Evolutionary conservation across 192 early-diverging fungal species (phyloP), one percentile per base, ranked within the genome.

Genomic region (Coemansia sp.): DNA sequence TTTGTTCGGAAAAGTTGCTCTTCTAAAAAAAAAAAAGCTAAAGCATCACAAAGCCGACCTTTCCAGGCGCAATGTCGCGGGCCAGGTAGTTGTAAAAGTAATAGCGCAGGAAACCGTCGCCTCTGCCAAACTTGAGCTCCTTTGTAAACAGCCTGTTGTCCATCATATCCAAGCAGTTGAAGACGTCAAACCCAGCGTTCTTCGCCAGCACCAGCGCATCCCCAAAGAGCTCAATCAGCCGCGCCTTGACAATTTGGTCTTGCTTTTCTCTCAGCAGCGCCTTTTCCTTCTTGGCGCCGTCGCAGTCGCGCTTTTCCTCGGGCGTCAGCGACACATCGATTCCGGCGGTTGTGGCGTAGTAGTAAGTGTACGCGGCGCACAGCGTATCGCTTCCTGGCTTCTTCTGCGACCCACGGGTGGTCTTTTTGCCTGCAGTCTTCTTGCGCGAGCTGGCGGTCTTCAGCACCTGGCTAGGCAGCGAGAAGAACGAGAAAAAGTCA

Each of bases 51-150:
- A 97, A 75, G 19, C 92, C 97, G 32, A 97, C 75, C 72, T 94
- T 88, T 15, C 82, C 74, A 10, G 85, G 67, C 14, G 84, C 73
- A 33, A 96, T 73, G 11, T 85, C 81, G 54, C 85, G 86, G 57
- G 91, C 93, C 57, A 84, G 81, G 87, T 94, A 99, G 83, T 99
- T 99, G 84, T 93, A 99, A 63, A 99, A 74, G 74, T 99, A 99
- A 82, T 92, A 99, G 73, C 97, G 90, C 62, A 99, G 79, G 73
- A 87, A 86, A 0, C 97, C 97, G 66, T 99, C 95, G 45, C 97
- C 97, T 17, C 85, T 82, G 42, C 93, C 93, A 81, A 98, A 99
- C 69, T 90, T 91, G 22, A 96, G 88, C 25, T 91, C 88, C 5
- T 91, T 87, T 4, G 91, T 71, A 67, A 96, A 94, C 59, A 84